Percentiles rank a stretch among this genome's conserved stretches.
These are phyloP conservation scores for Monosporozyma aerobia DNA, from an alignment of 805 yeast genomes.

Conservation along the genomic window DNA sequence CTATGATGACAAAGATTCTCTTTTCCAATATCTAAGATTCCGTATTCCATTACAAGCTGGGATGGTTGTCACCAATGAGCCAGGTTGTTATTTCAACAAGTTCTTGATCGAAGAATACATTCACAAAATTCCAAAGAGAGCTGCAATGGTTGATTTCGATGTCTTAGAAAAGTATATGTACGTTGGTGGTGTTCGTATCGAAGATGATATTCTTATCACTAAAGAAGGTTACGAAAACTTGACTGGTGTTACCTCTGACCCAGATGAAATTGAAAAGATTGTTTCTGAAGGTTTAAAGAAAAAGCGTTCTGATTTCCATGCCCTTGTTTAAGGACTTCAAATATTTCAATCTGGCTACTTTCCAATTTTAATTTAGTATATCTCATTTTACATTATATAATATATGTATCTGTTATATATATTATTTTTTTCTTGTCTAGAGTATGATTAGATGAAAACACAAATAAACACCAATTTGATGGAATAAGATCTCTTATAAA, in stretches of 20 bases:
- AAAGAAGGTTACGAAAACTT: conserved; percentile 69
- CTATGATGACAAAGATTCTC: conserved; percentile 73
- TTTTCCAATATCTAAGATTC: conserved; percentile 68
- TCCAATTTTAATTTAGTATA: neutral
- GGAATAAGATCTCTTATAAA: conserved; percentile 14
- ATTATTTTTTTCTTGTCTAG: neutral
- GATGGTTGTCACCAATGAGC: conserved; percentile 91
- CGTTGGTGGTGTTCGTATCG: conserved; percentile 96
- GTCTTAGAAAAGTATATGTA: conserved; percentile 71
- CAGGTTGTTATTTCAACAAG: conserved; percentile 87
- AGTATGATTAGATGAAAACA: neutral
- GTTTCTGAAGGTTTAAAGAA: conserved; percentile 60
- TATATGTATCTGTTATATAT: neutral
- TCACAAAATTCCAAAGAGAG: conserved; percentile 35
- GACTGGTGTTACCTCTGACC: conserved; percentile 77
- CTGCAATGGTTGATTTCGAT: conserved; percentile 51
- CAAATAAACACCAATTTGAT: neutral
- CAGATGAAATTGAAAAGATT: conserved; percentile 69
- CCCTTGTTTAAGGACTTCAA: conserved; percentile 26
- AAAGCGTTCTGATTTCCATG: conserved; percentile 58
- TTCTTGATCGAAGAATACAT: conserved; percentile 61
- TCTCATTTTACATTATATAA: neutral
- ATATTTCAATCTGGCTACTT: neutral
- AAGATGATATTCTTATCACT: conserved; percentile 82
- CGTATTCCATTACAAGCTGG: conserved; percentile 62